Base-by-base conservation (phyloP, 768 basidiomycete genomes). In the Rhizopogon salebrosus region DNA sequence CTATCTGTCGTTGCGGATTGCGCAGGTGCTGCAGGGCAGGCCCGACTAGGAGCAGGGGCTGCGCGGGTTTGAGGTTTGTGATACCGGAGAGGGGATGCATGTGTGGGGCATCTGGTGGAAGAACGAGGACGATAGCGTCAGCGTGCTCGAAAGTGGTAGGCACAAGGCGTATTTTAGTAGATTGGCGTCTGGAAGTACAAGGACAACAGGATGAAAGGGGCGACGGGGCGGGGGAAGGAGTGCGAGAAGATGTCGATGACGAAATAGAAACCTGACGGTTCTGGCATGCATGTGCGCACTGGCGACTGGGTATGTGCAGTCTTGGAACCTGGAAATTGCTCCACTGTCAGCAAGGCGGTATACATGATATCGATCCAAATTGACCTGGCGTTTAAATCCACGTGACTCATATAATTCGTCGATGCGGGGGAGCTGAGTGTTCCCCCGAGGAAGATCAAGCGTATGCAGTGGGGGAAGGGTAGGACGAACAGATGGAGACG, bases 131-230 rank as follows among this genome's bases (percentile, higher is more conserved):
- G 53, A 80, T 70, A 1, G 80, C 83, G 18, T 82, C 72, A 0
- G 83, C 83, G 14, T 75, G 65, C 27, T 77, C 79, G 40, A 82
- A 60, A n/a, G 75, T 58, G 54, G 80, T 79, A 4, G 78, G 78
- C 20, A 76, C 68, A 37, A 82, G 73, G 53, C 72, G 72, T 53
- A 76, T 53, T 63, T 70, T 66, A 24, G 62, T 45, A 6, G 56
- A 43, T 20, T 49, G 39, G 49, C 58, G 13, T 52, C 50, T 23
- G 49, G 52, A 1, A 10, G 57, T 49, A 43, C 62, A 50, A 1
- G 54, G 45, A 38, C 53, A 37, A 9, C 40, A 41, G 34, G 23
- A 39, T 10, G 59, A 64, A 60, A 1, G 62, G 52, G 45, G 62
- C 60, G 66, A 67, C 10, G 67, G 62, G 5, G 69, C 56, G 9